A percentile compares a stretch with the other conserved stretches of the same genome.
These are phyloP conservation scores for Daldinia caldariorum DNA, from an alignment of 495 filamentous ascomycete species.

Conservation along the genomic window DNA sequence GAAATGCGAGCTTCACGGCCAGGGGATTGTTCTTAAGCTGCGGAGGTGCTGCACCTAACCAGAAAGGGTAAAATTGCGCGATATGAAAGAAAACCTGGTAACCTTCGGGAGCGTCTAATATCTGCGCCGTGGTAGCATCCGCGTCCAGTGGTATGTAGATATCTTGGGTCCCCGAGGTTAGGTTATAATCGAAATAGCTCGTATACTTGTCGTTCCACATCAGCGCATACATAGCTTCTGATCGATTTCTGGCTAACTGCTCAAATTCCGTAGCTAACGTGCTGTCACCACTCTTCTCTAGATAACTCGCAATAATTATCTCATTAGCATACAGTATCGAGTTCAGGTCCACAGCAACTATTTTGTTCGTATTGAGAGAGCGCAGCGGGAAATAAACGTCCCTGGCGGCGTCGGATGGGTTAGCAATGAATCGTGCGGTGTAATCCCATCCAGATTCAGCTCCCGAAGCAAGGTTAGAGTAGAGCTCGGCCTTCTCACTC, in stretches of 20 bases:
- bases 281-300: conserved; percentile 47
- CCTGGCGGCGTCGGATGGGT: conserved; percentile 54
- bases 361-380: conserved; percentile 54
- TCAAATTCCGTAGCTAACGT: conserved; percentile 48
- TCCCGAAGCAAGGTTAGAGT: conserved; percentile 59
- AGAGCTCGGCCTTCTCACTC: conserved; percentile 52
- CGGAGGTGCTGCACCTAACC: conserved; percentile 59
- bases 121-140: conserved; percentile 48
- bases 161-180: conserved; percentile 55
- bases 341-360: conserved; percentile 60
- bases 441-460: conserved; percentile 64
- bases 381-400: conserved; percentile 63
- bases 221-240: conserved; percentile 56
- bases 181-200: conserved; percentile 64
- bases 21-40: conserved; percentile 57
- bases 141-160: conserved; percentile 52
- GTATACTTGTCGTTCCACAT: conserved; percentile 60
- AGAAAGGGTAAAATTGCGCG: conserved; percentile 62
- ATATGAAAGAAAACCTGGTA: conserved; percentile 54
- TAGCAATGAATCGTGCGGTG: conserved; percentile 51
- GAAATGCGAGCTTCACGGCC: conserved; percentile 54
- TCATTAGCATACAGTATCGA: conserved; percentile 63
- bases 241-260: conserved; percentile 49
- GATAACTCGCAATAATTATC: conserved; percentile 52
- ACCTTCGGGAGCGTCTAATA: conserved; percentile 49